These are phyloP conservation scores for Lodderomyces theae DNA, from an alignment of 1,139 yeast genomes.

Conservation along the genomic window DNA sequence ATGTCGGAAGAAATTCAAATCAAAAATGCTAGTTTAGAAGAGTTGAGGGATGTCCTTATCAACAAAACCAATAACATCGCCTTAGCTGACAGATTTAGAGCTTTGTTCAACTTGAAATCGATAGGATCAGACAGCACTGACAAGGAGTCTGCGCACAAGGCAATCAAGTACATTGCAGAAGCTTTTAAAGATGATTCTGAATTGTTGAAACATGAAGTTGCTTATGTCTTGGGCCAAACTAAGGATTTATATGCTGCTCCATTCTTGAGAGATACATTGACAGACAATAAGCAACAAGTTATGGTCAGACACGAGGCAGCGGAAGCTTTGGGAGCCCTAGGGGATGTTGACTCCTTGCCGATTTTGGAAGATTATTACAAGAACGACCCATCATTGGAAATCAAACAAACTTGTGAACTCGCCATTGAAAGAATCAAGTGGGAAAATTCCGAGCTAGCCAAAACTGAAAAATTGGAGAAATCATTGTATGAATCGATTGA, in stretches of 20 bases:
- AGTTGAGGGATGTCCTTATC: constrained; percentile 65
- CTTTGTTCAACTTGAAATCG: constrained; percentile 84
- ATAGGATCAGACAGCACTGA: constrained; percentile 63
- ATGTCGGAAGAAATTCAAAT: constrained; percentile 33
- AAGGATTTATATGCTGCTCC: constrained; percentile 77
- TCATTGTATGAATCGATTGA: constrained; percentile 86
- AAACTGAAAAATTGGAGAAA: constrained; percentile 65
- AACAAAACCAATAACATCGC: constrained; percentile 66
- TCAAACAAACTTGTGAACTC: constrained; percentile 95
- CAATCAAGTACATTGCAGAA: constrained; percentile 82
- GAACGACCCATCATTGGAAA: constrained; percentile 81
- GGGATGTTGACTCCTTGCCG: constrained; percentile 72
- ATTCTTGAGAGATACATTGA: constrained; percentile 68
- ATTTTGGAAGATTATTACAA: constrained; percentile 60
- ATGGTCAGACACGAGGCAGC: constrained; percentile 99
- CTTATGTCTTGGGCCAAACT: constrained; percentile 97
- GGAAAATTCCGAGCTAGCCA: constrained; percentile 70
- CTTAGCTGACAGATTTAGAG: constrained; percentile 86
- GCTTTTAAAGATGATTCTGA: constrained; percentile 83
- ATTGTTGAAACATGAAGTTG: constrained; percentile 93
- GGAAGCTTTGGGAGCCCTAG: constrained; percentile 96
- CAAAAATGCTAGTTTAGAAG: constrained; percentile 58
- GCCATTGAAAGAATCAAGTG: constrained; percentile 93
- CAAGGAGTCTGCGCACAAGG: constrained; percentile 51
- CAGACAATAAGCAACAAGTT: constrained; percentile 67